These are phyloP conservation scores for Talaromyces sp. DNA, from an alignment of 2,329 filamentous ascomycete species.

Conservation along the genomic window DNA sequence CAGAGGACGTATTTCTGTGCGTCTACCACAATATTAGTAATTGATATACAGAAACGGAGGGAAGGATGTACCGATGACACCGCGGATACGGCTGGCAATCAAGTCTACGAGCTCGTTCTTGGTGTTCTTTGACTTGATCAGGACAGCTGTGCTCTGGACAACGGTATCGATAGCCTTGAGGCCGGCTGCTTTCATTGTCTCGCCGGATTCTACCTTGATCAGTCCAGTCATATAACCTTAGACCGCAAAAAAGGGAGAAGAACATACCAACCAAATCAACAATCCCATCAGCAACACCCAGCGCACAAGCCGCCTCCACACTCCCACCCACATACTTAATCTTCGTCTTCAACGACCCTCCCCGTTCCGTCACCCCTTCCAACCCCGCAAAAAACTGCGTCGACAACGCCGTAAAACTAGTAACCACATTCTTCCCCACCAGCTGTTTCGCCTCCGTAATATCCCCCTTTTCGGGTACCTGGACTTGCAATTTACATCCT, in stretches of 20 bases:
- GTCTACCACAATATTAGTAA: slow-evolving; percentile 44
- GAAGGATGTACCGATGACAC: slow-evolving; percentile 72
- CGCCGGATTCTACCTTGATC: slow-evolving; percentile 72
- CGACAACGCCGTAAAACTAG: slow-evolving; percentile 86
- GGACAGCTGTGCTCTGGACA: slow-evolving; percentile 78
- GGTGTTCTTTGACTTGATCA: slow-evolving; percentile 85
- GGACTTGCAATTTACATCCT: slow-evolving; percentile 89
- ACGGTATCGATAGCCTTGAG: slow-evolving; percentile 94
- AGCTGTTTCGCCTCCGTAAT: slow-evolving; percentile 71
- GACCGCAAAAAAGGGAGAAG: too few relatives aligned
- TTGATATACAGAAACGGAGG: neutral
- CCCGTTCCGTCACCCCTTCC: slow-evolving; percentile 51
- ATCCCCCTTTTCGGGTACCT: slow-evolving; percentile 82
- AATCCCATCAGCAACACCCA: slow-evolving; percentile 94
- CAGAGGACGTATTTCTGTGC: slow-evolving; percentile 93
- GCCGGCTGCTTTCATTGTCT: slow-evolving; percentile 96
- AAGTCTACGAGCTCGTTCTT: slow-evolving; percentile 79
- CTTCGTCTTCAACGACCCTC: slow-evolving; percentile 52
- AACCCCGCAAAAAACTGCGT: slow-evolving; percentile 79
- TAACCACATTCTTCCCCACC: slow-evolving; percentile 89
- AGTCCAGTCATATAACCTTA: neutral
- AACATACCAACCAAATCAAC: slow-evolving; percentile 84
- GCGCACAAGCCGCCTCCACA: slow-evolving; percentile 92
- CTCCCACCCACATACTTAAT: slow-evolving; percentile 94
- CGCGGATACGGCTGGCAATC: slow-evolving; percentile 81